A percentile compares a stretch with the other conserved stretches of the same genome.
Evolutionary conservation across 768 basidiomycete genomes (phyloP).

Genomic region (Daedaleopsis sinensis): DNA sequence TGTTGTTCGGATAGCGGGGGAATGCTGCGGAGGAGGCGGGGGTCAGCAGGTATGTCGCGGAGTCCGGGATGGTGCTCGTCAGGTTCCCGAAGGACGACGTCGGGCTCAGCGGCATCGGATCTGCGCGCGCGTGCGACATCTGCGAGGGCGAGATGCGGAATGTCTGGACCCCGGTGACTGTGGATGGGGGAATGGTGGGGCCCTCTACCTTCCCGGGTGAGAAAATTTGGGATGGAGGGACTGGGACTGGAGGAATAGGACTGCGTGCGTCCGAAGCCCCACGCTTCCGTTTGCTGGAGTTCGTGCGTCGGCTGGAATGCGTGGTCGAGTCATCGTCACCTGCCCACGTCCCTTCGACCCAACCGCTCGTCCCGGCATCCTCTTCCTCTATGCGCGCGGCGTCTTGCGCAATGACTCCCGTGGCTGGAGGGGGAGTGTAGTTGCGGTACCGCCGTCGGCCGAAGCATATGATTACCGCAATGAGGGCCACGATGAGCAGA

Average conservation of each 20-base stretch:
- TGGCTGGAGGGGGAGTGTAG: not conserved
- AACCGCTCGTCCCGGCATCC: conserved; percentile 16
- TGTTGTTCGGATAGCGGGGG: not conserved
- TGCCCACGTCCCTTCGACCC: conserved; percentile 18
- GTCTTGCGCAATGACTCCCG: conserved; percentile 5
- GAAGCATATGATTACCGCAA: conserved; percentile 6
- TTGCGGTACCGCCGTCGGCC: conserved; percentile 6
- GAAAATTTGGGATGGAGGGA: not conserved
- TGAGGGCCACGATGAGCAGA: conserved; percentile 1
- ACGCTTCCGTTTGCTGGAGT: conserved; percentile 10
- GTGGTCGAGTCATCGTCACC: not conserved
- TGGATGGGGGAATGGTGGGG: conserved; percentile 1
- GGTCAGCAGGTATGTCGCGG: conserved; percentile 9
- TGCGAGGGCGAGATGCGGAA: conserved; percentile 11
- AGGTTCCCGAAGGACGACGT: conserved; percentile 17
- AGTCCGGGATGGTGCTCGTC: conserved; percentile 10
- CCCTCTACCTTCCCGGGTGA: not conserved
- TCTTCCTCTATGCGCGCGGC: conserved; percentile 15
- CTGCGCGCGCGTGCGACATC: conserved; percentile 1
- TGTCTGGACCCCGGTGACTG: conserved; percentile 1
- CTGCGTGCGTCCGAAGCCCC: not conserved
- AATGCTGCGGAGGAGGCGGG: not conserved
- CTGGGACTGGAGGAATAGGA: not conserved
- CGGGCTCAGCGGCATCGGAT: conserved; percentile 9
- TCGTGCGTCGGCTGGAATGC: not conserved